Conservation (phyloP, 768 basidiomycete genomes). For the Suillus cothurnatus region DNA sequence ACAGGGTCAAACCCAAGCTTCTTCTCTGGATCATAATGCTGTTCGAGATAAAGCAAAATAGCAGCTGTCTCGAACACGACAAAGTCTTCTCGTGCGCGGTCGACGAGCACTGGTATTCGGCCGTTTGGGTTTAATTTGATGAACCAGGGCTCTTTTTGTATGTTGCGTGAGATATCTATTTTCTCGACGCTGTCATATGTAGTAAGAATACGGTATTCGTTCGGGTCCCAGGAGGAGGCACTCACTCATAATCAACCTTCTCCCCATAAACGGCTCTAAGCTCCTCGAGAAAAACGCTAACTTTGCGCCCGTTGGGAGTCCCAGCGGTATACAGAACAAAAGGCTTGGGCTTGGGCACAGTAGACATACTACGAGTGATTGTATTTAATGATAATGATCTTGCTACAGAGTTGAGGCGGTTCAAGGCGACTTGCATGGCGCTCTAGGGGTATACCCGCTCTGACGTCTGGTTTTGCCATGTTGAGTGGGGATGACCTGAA, state of each 20-base stretch:
- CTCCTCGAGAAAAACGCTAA: slow-evolving; percentile 63
- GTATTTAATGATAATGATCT: background rate
- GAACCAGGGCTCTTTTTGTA: slow-evolving; percentile 37
- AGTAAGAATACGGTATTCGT: background rate
- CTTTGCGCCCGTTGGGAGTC: slow-evolving; percentile 60
- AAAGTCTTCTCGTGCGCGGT: slow-evolving; percentile 31
- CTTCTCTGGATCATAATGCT: slow-evolving; percentile 45
- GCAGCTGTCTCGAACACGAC: slow-evolving; percentile 46
- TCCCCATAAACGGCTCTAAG: slow-evolving; percentile 45
- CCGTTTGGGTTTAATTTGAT: slow-evolving; percentile 44
- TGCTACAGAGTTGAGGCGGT: slow-evolving; percentile 4
- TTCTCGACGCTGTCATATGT: slow-evolving; percentile 14
- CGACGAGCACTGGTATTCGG: slow-evolving; percentile 41
- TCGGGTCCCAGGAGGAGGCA: background rate
- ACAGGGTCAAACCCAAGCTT: slow-evolving; percentile 42
- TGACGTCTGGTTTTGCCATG: background rate
- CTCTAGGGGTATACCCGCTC: background rate
- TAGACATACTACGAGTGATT: slow-evolving; percentile 16
- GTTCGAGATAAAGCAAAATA: slow-evolving; percentile 46
- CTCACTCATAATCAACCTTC: slow-evolving; percentile 38
- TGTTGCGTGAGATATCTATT: slow-evolving; percentile 25
- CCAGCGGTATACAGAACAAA: slow-evolving; percentile 51
- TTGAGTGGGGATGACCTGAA: background rate
- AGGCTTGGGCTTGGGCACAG: slow-evolving; percentile 27
- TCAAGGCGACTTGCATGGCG: background rate